Evolutionary conservation across 2,329 filamentous ascomycete genomes (phyloP).

Genomic region (Cladophialophora psammophila): DNA sequence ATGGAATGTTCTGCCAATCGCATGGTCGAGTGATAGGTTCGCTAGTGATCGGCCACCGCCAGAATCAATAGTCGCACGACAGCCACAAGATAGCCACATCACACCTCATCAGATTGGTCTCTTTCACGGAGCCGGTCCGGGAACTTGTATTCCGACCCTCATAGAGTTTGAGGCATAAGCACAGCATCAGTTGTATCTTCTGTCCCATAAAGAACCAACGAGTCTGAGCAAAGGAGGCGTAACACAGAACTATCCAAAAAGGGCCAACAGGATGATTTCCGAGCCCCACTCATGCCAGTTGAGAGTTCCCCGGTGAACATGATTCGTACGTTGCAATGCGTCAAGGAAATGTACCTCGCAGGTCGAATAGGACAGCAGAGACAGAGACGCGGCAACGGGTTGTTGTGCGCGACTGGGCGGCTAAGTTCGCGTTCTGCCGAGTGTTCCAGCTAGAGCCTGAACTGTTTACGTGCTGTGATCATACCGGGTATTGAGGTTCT

Average conservation of each 20-base stretch:
- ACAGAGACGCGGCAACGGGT: not conserved
- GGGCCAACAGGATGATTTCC: not conserved
- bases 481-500: not conserved
- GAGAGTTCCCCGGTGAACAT: slow-evolving; percentile 5
- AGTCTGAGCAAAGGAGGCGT: not conserved
- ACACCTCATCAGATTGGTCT: not conserved
- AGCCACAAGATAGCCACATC: slow-evolving; percentile 5
- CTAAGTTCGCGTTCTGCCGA: slow-evolving; percentile 1
- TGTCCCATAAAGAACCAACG: not conserved
- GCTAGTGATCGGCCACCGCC: not conserved
- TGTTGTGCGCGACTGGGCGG: not conserved
- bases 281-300: not conserved
- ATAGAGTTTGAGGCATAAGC: not conserved
- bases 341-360: slow-evolving; percentile 1
- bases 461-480: not conserved
- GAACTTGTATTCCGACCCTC: not conserved
- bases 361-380: not conserved
- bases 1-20: slow-evolving; percentile 3
- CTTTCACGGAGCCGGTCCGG: not conserved
- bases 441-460: not conserved
- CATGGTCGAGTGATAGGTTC: slow-evolving; percentile 10
- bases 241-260: slow-evolving; percentile 5
- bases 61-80: not conserved
- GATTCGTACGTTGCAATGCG: not conserved
- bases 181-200: slow-evolving; percentile 1